phyloP scores from a whole-genome alignment of 805 yeast species.

The Sugiyamaella chiloensis region DNA sequence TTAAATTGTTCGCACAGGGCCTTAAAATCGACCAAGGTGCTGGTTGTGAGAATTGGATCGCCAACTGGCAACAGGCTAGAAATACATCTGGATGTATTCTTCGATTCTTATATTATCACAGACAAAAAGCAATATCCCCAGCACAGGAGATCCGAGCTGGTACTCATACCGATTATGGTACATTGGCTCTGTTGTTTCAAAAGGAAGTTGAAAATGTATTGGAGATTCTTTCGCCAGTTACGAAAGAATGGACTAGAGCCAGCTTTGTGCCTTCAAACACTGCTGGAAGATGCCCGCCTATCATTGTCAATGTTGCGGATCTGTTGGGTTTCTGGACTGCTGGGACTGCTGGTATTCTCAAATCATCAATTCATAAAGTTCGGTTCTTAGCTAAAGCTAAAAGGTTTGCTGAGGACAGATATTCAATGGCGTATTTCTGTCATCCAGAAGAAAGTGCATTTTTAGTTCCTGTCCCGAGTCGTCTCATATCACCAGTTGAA shows the following conservation, averaged over 20 bases:
- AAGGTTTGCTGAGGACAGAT: conserved; percentile 58
- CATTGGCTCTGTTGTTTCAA: conserved; percentile 70
- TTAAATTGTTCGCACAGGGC: conserved; percentile 59
- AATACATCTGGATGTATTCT: conserved; percentile 60
- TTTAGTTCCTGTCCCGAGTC: conserved; percentile 72
- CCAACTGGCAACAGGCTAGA: conserved; percentile 51
- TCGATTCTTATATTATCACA: conserved; percentile 70
- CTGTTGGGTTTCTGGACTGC: conserved; percentile 78
- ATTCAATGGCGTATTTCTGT: conserved; percentile 74
- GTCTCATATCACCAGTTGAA: conserved; percentile 38
- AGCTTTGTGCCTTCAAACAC: conserved; percentile 53
- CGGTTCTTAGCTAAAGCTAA: conserved; percentile 54
- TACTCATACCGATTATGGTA: conserved; percentile 84
- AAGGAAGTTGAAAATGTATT: conserved; percentile 68
- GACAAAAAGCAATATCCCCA: conserved; percentile 45
- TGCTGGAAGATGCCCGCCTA: conserved; percentile 55
- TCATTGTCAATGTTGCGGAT: conserved; percentile 77
- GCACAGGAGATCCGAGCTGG: conserved; percentile 69
- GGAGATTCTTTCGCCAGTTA: conserved; percentile 54
- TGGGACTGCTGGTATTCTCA: conserved; percentile 71
- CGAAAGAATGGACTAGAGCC: conserved; percentile 62
- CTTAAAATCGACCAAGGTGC: conserved; percentile 53
- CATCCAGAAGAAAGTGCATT: conserved; percentile 68
- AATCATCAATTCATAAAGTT: conserved; percentile 68
- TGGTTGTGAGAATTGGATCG: conserved; percentile 61